phyloP scores from a whole-genome alignment of 331 rosid species.

The Quercus tomentella region DNA sequence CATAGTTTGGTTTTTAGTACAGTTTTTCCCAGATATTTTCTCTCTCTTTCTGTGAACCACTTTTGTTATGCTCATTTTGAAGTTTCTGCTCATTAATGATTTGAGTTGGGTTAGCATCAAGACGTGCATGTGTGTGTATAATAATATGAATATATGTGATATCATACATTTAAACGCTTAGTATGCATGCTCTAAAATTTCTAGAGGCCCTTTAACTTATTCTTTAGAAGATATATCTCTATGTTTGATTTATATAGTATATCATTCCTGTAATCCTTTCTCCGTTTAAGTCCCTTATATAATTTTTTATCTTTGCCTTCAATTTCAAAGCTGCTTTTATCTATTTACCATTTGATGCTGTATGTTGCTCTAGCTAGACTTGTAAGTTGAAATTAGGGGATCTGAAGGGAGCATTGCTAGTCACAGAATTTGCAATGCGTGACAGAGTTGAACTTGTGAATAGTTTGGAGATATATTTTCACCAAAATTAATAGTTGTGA shows the following conservation, averaged over 20 bases:
- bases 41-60: no score
- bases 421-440: slow-evolving; percentile 88
- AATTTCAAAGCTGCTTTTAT: not conserved
- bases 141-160: not conserved
- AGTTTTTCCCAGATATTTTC: no score
- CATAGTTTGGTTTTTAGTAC: not conserved
- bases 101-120: not conserved
- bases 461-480: no score
- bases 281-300: not conserved
- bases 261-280: not conserved
- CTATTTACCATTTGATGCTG: slow-evolving; percentile 1
- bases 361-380: slow-evolving; percentile 64
- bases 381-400: slow-evolving; percentile 88
- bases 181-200: no score
- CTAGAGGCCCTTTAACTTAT: no score
- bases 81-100: not conserved
- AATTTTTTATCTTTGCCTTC: not conserved
- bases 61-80: not conserved
- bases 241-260: not conserved
- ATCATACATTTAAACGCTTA: not conserved
- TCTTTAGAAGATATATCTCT: not conserved
- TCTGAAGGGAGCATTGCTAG: slow-evolving; percentile 81
- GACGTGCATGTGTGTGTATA: not conserved
- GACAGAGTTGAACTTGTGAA: slow-evolving; percentile 45
- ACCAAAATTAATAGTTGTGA: no score